Evolutionary conservation across 495 filamentous ascomycete genomes (phyloP).

Genomic region (Saxispiralis lemnorum): DNA sequence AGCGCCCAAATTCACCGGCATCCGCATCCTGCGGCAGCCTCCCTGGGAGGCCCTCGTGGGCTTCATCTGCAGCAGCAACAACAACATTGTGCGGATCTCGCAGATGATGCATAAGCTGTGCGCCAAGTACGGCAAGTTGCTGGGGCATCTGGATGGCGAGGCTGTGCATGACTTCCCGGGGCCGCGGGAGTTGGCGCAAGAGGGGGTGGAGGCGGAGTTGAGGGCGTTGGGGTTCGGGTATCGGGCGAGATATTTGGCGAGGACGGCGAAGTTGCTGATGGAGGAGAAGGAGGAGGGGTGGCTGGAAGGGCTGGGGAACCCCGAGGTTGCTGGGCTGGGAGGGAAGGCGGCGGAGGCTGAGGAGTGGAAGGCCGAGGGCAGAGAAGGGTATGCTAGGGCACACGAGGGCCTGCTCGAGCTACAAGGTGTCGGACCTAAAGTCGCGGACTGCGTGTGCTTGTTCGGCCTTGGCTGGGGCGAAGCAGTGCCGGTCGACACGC

Average conservation of each 20-base stretch:
- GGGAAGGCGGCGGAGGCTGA: constrained; percentile 26
- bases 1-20: constrained; percentile 71
- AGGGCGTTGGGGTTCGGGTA: constrained; percentile 85
- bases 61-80: constrained; percentile 98
- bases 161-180: constrained; percentile 76
- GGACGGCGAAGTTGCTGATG: constrained; percentile 57
- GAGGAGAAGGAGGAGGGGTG: constrained; percentile 50
- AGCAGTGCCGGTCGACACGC: constrained; percentile 87
- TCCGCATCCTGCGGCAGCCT: constrained; percentile 89
- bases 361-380: constrained; percentile 38
- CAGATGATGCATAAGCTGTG: constrained; percentile 95
- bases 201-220: constrained; percentile 57
- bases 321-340: constrained; percentile 47
- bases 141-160: constrained; percentile 44
- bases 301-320: constrained; percentile 60
- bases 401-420: constrained; percentile 64
- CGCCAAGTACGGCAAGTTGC: constrained; percentile 57
- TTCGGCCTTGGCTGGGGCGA: constrained; percentile 98
- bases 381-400: constrained; percentile 57
- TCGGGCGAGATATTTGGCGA: constrained; percentile 73
- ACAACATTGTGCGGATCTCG: constrained; percentile 86
- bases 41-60: constrained; percentile 86
- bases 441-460: constrained; percentile 87
- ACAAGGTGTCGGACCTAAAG: constrained; percentile 85
- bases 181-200: constrained; percentile 49